These are phyloP conservation scores for Paulownia fortunei DNA, from an alignment of 257 asterid genomes.

Conservation along the genomic window DNA sequence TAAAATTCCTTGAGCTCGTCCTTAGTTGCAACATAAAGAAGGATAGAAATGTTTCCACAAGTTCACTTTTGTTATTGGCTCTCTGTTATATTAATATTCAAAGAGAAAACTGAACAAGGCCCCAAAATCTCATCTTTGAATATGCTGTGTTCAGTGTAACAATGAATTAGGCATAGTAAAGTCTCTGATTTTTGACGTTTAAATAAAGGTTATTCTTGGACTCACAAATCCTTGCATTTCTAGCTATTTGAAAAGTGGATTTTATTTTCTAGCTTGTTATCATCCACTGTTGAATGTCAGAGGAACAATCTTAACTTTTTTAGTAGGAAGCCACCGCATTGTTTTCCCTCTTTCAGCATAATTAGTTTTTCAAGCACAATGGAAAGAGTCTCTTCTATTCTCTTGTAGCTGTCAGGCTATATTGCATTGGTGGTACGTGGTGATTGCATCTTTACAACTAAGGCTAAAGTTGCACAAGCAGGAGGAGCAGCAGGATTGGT, in stretches of 20 bases:
- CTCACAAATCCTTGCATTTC: background rate
- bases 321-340: slow-evolving; percentile 3
- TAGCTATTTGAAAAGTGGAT: slow-evolving; percentile 10
- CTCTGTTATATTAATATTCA: background rate
- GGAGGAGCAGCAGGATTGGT: slow-evolving; percentile 83
- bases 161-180: slow-evolving; percentile 17
- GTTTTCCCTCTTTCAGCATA: background rate
- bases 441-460: slow-evolving; percentile 77
- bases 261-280: slow-evolving; percentile 15
- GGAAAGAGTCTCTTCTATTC: slow-evolving; percentile 31
- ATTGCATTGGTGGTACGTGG: slow-evolving; percentile 82
- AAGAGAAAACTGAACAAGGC: background rate
- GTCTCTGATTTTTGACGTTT: slow-evolving; percentile 12
- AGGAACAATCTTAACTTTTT: background rate
- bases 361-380: slow-evolving; percentile 22
- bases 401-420: slow-evolving; percentile 73
- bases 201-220: slow-evolving; percentile 14
- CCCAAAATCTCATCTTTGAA: background rate
- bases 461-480: slow-evolving; percentile 84
- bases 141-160: slow-evolving; percentile 11
- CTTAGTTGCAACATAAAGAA: background rate
- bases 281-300: background rate
- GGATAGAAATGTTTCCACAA: background rate
- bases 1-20: slow-evolving; percentile 5
- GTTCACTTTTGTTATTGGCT: background rate